Base-by-base conservation (phyloP, 495 filamentous ascomycete species). In the Aspergillus funiculosus region DNA sequence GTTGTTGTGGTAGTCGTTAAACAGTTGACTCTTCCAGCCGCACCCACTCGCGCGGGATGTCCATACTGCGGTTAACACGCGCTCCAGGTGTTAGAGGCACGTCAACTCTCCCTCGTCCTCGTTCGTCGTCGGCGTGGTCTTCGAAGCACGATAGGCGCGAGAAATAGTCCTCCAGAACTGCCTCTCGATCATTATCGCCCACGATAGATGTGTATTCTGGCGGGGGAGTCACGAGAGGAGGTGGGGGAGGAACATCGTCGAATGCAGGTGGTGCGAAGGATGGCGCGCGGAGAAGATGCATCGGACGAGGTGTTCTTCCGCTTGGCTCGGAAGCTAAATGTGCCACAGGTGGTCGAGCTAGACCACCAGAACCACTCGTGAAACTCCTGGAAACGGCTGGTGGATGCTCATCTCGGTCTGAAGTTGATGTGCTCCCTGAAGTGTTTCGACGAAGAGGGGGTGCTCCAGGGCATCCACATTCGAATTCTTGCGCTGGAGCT, bases 201-300 rank as follows among this genome's bases (percentile, higher is more conserved):
- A 95, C 80, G 39, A 97, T 84, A 19, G 71, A 71, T 13, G 90
- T 87, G 51, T 98, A 98, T 40, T 84, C 81, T 0, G 92, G 92
- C 2, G 92, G 92, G 1, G 90, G 90, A 0, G 89, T 94, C 43
- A 87, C 64, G 25, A 92, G 60, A 2, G 83, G 83, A 34, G 86
- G 94, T 2, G 91, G 89, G n/a, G 91, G 85, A 11, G 82, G 76
- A 6, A 94, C 84, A 13, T 85, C 86, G 45, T 95, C 86, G 53
- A 97, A 98, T 0, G 90, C 76, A 0, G 92, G 92, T 1, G 92
- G 92, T 38, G 91, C 89, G 60, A 85, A 94, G 0, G 87, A 92
- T 0, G 94, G 94, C 3, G 75, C 72, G n/a, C 92, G 82, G 14
- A 97, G 61, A 4, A 97, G 74, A 63, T 98, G 92, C 51, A 96